Conservation (phyloP, 1,284 basidiomycete genomes). For the Moesziomyces antarcticus region DNA sequence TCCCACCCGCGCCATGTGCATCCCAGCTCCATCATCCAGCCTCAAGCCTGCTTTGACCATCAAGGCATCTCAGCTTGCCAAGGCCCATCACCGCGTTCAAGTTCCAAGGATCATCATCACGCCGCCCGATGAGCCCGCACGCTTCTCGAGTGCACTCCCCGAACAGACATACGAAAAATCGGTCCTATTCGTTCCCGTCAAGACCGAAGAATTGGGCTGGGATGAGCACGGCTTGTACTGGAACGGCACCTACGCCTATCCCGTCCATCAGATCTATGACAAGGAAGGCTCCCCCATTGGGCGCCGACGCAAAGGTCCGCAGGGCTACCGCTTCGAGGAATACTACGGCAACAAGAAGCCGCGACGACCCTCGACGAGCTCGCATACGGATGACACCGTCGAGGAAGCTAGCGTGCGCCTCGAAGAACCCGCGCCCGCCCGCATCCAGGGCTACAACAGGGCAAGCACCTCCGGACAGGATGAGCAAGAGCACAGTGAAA, state of each 20-base stretch:
- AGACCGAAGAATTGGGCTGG: constrained; percentile 62
- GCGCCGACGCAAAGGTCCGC: constrained; percentile 33
- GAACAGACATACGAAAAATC: constrained; percentile 53
- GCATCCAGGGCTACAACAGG: constrained; percentile 8
- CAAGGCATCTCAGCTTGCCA: constrained; percentile 8
- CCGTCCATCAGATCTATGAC: constrained; percentile 45
- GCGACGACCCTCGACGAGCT: constrained; percentile 5
- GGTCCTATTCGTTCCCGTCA: constrained; percentile 58
- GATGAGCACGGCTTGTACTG: constrained; percentile 61
- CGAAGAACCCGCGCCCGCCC: constrained; percentile 37
- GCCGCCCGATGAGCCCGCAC: constrained; percentile 34
- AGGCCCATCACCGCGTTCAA: constrained; percentile 11
- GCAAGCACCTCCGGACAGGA: not conserved
- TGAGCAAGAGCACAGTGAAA: not conserved
- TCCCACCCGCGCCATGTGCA: not conserved
- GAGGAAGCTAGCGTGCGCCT: constrained; percentile 36
- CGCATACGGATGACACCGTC: constrained; percentile 5
- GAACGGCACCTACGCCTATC: constrained; percentile 58
- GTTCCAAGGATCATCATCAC: constrained; percentile 56
- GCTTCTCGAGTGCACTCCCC: constrained; percentile 33
- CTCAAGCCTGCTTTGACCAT: constrained; percentile 17
- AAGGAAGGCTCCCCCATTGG: constrained; percentile 40
- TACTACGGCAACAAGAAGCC: constrained; percentile 37
- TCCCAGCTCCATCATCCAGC: not conserved
- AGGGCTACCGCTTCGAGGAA: constrained; percentile 44